Evolutionary conservation across 768 basidiomycete genomes (phyloP).

Genomic region (Sarcomyxa edulis): DNA sequence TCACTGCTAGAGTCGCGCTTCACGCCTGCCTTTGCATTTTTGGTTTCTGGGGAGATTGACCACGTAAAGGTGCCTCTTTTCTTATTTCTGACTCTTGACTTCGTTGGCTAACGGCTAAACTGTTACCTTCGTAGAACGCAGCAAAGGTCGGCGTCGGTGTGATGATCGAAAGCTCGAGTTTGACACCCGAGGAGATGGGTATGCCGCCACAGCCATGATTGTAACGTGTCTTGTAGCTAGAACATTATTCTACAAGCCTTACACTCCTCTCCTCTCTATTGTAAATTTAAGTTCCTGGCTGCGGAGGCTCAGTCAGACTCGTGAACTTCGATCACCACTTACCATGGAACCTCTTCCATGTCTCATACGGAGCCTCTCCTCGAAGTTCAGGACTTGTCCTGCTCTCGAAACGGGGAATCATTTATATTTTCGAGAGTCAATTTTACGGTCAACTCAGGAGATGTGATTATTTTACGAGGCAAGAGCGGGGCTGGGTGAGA

Average conservation of each 20-base stretch:
- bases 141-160: constrained; percentile 96
- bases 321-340: no score
- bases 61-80: constrained; percentile 79
- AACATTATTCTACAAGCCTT: constrained; percentile 6
- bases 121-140: constrained; percentile 54
- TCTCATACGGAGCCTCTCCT: constrained; percentile 37
- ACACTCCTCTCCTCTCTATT: not conserved
- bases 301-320: not conserved
- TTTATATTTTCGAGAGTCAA: constrained; percentile 56
- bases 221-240: no score
- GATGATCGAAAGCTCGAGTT: constrained; percentile 86
- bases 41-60: constrained; percentile 95
- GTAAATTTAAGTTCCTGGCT: not conserved
- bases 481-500: constrained; percentile 63
- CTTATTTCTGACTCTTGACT: constrained; percentile 3
- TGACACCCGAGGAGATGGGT: constrained; percentile 84
- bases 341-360: no score
- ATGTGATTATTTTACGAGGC: constrained; percentile 75
- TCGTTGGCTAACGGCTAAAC: constrained; percentile 1
- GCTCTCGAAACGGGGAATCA: constrained; percentile 38
- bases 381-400: constrained; percentile 47
- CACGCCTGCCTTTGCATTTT: constrained; percentile 90
- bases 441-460: constrained; percentile 63
- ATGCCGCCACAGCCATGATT: constrained; percentile 47
- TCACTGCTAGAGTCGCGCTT: constrained; percentile 95